Percentiles rank a stretch among this genome's conserved stretches.
phyloP scores from a whole-genome alignment of 495 filamentous ascomycete genomes.

The Penicillium longicatenatum region DNA sequence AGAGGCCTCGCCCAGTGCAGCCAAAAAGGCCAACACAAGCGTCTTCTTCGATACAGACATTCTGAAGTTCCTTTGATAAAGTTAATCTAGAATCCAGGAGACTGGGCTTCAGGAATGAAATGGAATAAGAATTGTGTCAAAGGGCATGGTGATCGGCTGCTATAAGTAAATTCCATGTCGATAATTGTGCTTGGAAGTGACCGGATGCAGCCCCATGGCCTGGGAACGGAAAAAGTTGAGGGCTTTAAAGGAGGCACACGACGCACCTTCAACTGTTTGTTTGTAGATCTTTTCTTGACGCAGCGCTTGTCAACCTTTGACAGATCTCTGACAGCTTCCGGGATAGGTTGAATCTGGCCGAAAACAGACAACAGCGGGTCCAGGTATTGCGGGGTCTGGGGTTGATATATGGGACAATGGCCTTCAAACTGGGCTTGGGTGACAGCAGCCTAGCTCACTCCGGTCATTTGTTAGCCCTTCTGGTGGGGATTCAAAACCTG shows the following conservation, averaged over 20 bases:
- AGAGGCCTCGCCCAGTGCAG: conserved; percentile 35
- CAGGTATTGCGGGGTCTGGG: conserved; percentile 13
- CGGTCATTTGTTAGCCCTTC: not conserved
- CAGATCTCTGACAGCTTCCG: conserved; percentile 9
- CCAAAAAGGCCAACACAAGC: conserved; percentile 38
- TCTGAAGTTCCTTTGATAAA: conserved; percentile 22
- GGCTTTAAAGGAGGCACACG: conserved; percentile 1
- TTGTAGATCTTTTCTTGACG: conserved; percentile 17
- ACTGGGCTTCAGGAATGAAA: conserved; percentile 30
- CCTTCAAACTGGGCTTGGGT: conserved; percentile 7
- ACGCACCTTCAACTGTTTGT: conserved; percentile 17
- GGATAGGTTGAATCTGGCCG: conserved; percentile 17
- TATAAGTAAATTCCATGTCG: conserved; percentile 40
- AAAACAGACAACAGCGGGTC: conserved; percentile 23
- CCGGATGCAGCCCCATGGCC: conserved; percentile 22
- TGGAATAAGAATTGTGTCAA: conserved; percentile 26
- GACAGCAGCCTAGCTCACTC: conserved; percentile 10
- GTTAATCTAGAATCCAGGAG: conserved; percentile 23
- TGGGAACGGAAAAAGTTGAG: conserved; percentile 17
- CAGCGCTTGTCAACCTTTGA: not conserved
- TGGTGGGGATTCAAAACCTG: not conserved
- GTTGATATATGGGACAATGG: conserved; percentile 24
- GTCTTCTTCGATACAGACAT: conserved; percentile 42
- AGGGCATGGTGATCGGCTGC: conserved; percentile 37
- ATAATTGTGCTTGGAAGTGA: conserved; percentile 9